Base-by-base conservation (phyloP, 305 asterid species). In the Plantago coronopus region DNA sequence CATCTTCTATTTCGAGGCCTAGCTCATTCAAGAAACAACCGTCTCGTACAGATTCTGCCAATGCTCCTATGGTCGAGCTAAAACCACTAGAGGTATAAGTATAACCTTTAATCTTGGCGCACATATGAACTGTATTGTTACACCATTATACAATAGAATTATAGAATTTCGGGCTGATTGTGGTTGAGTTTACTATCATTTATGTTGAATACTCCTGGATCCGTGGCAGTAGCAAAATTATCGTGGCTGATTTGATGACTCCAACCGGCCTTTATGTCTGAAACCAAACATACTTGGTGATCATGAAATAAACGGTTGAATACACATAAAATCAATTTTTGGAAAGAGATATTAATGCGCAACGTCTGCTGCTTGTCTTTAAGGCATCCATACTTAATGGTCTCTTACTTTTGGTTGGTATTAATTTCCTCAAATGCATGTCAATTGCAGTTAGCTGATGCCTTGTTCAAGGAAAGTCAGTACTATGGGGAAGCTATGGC, bases 61-160 rank as follows among this genome's bases (percentile, higher is more conserved):
- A 45, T 53, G 71, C 69, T 16, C 88, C 87, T 46, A 76, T 85
- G 89, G 65, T 93, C 38, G 96, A 93, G 80, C 70, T 89, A 81
- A 89, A 75, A 69, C 84, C 96, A 57, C 81, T 85, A 2, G 96
- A 89, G 90, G 97, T 93, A 74, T 53, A n/a, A n/a, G n/a, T n/a
- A n/a, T n/a, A n/a, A 59, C 46, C 62, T 38, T 51, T 62, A 18
- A 37, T 29, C 43, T 42, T 17, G 47, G 47, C 12, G 8, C 7
- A 34, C 40, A 34, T 12, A 2, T 34, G 40, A 34, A 34, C 40
- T 7, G 40, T 34, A 9, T 34, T 34, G 40, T 34, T 34, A 7
- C 40, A 34, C 2, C 13, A 34, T 7, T 34, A 9, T 5, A 34
- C 40, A 7, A 34, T 34, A 34, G 34, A 3, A 27, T 27, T 27